Percentiles rank a stretch among this genome's conserved stretches.
These are phyloP conservation scores for Effrenium voratum DNA, from an alignment of 73 alveolate genomes.

Conservation along the genomic window DNA sequence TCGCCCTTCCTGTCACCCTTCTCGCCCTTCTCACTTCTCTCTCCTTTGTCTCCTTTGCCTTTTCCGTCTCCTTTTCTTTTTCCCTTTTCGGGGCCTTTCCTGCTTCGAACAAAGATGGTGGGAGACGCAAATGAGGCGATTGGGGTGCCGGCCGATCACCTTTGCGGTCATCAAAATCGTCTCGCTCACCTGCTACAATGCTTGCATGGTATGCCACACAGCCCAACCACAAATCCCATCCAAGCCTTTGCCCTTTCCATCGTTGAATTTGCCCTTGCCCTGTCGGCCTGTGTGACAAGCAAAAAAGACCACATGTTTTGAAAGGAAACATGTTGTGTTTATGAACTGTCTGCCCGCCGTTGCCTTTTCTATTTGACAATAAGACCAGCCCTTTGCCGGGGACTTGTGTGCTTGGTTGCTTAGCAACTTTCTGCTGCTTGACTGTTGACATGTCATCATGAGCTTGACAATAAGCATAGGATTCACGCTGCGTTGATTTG, in stretches of 20 bases:
- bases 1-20: slow-evolving; percentile 23
- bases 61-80: slow-evolving; percentile 28
- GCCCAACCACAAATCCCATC: too few relatives aligned
- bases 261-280: slow-evolving; percentile 54
- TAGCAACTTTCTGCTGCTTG: too few relatives aligned
- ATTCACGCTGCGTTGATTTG: too few relatives aligned
- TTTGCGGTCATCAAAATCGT: not conserved
- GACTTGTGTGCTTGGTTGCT: too few relatives aligned
- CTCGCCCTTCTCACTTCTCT: slow-evolving; percentile 36
- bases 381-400: too few relatives aligned
- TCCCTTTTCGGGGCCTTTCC: slow-evolving; percentile 68
- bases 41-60: slow-evolving; percentile 28
- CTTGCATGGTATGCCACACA: too few relatives aligned
- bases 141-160: slow-evolving; percentile 10
- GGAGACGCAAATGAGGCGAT: not conserved
- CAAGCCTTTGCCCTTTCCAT: slow-evolving; percentile 73
- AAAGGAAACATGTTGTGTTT: not conserved
- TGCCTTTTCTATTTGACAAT: too few relatives aligned
- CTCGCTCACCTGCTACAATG: too few relatives aligned
- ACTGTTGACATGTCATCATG: too few relatives aligned
- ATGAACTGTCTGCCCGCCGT: too few relatives aligned
- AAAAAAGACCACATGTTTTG: not conserved
- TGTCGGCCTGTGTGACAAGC: slow-evolving; percentile 17
- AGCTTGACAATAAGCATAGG: too few relatives aligned
- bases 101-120: not conserved